Percentiles rank a stretch among this genome's conserved stretches.
These are phyloP conservation scores for Suhomyces atakaporum DNA, from an alignment of 1,139 yeast genomes.

Conservation along the genomic window DNA sequence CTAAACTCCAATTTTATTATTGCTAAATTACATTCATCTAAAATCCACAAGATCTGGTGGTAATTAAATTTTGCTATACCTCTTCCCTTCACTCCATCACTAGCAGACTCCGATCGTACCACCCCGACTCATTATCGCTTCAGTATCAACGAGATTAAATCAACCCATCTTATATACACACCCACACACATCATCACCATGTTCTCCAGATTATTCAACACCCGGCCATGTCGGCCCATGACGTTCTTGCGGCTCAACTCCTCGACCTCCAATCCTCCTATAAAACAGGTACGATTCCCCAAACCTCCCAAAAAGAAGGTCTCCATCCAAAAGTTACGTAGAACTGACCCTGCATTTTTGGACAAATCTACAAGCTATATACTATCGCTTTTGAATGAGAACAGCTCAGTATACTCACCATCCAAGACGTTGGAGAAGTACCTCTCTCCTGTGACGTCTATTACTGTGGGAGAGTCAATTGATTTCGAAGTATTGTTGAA, in stretches of 20 bases:
- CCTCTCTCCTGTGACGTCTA: slow-evolving; percentile 50
- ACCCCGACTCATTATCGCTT: too few relatives aligned
- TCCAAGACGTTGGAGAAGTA: slow-evolving; percentile 29
- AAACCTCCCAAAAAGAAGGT: slow-evolving; percentile 24
- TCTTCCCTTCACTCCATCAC: too few relatives aligned
- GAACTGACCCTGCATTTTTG: slow-evolving; percentile 26
- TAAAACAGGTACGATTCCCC: slow-evolving; percentile 11
- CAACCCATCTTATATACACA: too few relatives aligned
- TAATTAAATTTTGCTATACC: too few relatives aligned
- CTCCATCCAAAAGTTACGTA: slow-evolving; percentile 29
- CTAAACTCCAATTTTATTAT: too few relatives aligned
- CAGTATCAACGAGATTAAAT: too few relatives aligned
- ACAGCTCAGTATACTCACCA: slow-evolving; percentile 22
- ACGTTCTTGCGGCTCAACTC: slow-evolving; percentile 6
- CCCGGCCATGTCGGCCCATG: neutral
- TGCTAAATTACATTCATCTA: too few relatives aligned
- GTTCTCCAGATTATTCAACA: slow-evolving; percentile 1
- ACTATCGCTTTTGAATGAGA: slow-evolving; percentile 30
- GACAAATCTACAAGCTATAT: slow-evolving; percentile 27
- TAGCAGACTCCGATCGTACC: too few relatives aligned
- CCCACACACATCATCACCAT: too few relatives aligned
- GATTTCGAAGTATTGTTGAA: slow-evolving; percentile 48
- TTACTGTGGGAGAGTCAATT: slow-evolving; percentile 70
- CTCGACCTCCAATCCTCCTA: slow-evolving; percentile 5
- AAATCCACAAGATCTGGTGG: too few relatives aligned